These are phyloP conservation scores for Sideroxylon spinosum DNA, from an alignment of 179 eudicot genomes.

Conservation along the genomic window DNA sequence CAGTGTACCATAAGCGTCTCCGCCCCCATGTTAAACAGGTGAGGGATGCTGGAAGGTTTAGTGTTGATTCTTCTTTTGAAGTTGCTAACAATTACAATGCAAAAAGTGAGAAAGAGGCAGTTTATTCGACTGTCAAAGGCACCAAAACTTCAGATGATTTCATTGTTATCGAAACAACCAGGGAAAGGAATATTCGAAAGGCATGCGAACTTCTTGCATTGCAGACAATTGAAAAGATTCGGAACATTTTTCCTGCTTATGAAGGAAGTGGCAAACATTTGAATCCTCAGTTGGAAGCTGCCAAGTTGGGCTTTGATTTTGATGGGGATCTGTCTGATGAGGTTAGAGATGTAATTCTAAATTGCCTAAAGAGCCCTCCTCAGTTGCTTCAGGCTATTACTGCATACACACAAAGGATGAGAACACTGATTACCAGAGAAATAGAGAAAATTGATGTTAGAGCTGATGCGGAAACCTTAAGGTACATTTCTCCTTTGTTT, in stretches of 20 bases:
- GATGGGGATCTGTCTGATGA: constrained; percentile 77
- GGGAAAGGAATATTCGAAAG: constrained; percentile 78
- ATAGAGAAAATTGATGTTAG: constrained; percentile 92
- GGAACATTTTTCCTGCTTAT: constrained; percentile 79
- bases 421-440: constrained; percentile 57
- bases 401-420: constrained; percentile 70
- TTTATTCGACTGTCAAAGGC: constrained; percentile 78
- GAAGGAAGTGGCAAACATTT: constrained; percentile 84
- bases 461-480: constrained; percentile 95
- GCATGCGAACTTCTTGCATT: constrained; percentile 79
- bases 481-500: constrained; percentile 33
- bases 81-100: constrained; percentile 43
- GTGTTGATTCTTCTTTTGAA: constrained; percentile 51
- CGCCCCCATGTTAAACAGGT: constrained; percentile 68
- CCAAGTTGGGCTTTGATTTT: constrained; percentile 73
- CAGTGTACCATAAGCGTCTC: constrained; percentile 91
- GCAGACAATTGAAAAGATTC: constrained; percentile 71
- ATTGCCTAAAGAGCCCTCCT: constrained; percentile 79
- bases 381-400: constrained; percentile 79
- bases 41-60: constrained; percentile 62
- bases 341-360: constrained; percentile 57
- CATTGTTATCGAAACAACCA: constrained; percentile 85
- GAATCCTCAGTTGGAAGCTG: constrained; percentile 73
- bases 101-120: constrained; percentile 60
- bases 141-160: constrained; percentile 76